Conservation (phyloP, 2,329 filamentous ascomycete genomes). For the Colletotrichum sp. region DNA sequence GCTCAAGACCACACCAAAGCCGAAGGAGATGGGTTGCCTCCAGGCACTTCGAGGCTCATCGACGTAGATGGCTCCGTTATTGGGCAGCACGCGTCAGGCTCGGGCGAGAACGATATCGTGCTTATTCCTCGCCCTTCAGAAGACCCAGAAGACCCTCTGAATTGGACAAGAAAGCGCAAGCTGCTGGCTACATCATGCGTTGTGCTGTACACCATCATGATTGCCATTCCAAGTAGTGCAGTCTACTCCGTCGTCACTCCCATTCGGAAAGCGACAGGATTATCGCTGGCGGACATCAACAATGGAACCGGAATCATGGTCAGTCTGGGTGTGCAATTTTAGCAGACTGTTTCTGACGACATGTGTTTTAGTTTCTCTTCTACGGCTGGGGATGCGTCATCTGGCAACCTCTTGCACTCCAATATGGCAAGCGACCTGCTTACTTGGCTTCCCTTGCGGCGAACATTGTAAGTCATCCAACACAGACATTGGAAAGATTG, state of each 20-base stretch:
- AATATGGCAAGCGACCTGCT: slow-evolving; percentile 47
- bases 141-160: slow-evolving; percentile 31
- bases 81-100: background rate
- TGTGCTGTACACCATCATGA: slow-evolving; percentile 25
- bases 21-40: background rate
- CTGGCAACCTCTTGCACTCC: slow-evolving; percentile 52
- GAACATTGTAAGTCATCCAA: slow-evolving; percentile 27
- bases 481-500: rapidly evolving
- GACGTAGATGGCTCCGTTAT: slow-evolving; percentile 1
- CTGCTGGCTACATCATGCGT: slow-evolving; percentile 24
- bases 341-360: background rate
- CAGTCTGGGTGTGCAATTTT: background rate
- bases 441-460: slow-evolving; percentile 42
- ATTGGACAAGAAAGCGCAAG: slow-evolving; percentile 28
- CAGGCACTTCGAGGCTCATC: slow-evolving; percentile 8
- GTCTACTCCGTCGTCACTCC: slow-evolving; percentile 45
- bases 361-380: slow-evolving; percentile 36
- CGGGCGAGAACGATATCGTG: slow-evolving; percentile 22
- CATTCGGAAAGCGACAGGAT: slow-evolving; percentile 33
- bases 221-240: slow-evolving; percentile 42
- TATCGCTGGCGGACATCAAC: slow-evolving; percentile 40
- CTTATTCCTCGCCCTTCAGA: slow-evolving; percentile 27
- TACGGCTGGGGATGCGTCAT: slow-evolving; percentile 49
- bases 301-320: slow-evolving; percentile 43
- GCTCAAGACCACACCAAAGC: background rate